Evolutionary conservation across 1,139 yeast genomes (phyloP), one percentile per base, ranked within the genome.

Genomic region (Candida frijolesensis): DNA sequence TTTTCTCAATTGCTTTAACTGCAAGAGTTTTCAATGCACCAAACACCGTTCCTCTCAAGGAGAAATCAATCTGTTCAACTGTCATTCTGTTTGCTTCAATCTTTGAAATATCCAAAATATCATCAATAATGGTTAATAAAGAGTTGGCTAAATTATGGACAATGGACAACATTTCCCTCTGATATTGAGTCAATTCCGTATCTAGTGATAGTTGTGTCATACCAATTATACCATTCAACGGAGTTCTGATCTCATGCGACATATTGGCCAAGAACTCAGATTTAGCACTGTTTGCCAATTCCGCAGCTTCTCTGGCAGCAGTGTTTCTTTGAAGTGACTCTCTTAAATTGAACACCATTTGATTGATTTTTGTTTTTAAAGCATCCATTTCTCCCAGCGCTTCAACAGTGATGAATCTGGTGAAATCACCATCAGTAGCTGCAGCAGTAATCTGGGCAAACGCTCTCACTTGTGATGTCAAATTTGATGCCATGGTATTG

Each of bases 321-420:
- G 96, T 89, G 63, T 89, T 89, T 67, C 96, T 83, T 69, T 89
- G 96, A 67, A 89, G 89, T 1, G 95, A 87, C 65, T 89, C 96
- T 67, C 96, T 80, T 62, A 89, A 76, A 63, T 89, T 88, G 57
- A 87, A 79, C 65, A 89, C 96, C 96, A 89, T 89, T 74, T 89
- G 96, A 68, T 89, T 89, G 65, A 89, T 89, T 67, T 89, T 89
- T 0, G 96, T 89, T 66, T 89, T 89, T 64, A 89, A 79, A 0
- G 96, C 96, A 68, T 89, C 96, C 96, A 89, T 89, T 74, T 89
- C 96, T 67, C 96, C 96, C 48, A 86, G 79, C 1, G 96, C 96
- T 63, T 89, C 96, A 54, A 89, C 96, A 0, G 96, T 89, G 58
- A 89, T 89, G 62, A 89, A 88, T 56, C 95, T 78, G 0, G 96